phyloP scores from a whole-genome alignment of 495 filamentous ascomycete species.

The Delitschia confertaspora region DNA sequence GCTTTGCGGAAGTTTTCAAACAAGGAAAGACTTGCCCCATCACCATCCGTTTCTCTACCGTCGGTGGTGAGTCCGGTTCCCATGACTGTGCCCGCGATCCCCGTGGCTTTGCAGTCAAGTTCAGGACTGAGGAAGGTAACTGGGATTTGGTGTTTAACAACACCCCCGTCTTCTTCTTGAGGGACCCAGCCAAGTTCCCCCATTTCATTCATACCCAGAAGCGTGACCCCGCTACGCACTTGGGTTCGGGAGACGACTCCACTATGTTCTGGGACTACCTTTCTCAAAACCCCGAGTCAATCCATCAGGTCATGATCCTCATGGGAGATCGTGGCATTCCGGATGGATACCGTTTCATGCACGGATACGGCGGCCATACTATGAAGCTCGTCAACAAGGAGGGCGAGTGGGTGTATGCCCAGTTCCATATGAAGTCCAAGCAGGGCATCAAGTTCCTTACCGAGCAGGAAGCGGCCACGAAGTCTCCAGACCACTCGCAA shows the following conservation, averaged over 20 bases:
- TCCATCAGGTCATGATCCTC: conserved; percentile 40
- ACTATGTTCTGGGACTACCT: conserved; percentile 41
- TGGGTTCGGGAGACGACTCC: conserved; percentile 35
- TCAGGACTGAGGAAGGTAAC: conserved; percentile 38
- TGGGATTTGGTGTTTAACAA: conserved; percentile 54
- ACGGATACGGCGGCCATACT: conserved; percentile 38
- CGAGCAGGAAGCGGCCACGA: conserved; percentile 34
- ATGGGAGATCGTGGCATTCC: conserved; percentile 41
- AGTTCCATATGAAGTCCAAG: conserved; percentile 40
- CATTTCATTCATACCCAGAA: conserved; percentile 43
- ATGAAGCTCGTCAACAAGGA: conserved; percentile 39
- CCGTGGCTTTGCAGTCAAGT: conserved; percentile 71
- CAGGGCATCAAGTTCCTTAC: conserved; percentile 37
- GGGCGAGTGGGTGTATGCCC: conserved; percentile 38
- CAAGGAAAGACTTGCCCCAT: conserved; percentile 35
- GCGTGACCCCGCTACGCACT: conserved; percentile 35
- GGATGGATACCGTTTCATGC: conserved; percentile 39
- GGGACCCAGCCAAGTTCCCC: conserved; percentile 40
- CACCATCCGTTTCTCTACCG: conserved; percentile 70
- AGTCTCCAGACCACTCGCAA: conserved; percentile 36
- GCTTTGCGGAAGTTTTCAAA: conserved; percentile 36
- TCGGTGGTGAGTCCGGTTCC: conserved; percentile 68
- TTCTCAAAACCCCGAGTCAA: conserved; percentile 37
- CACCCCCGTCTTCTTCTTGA: conserved; percentile 54
- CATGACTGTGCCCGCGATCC: conserved; percentile 78